A percentile compares a stretch with the other conserved stretches of the same genome.
phyloP scores from a whole-genome alignment of 106 monocot genomes.

The Posidonia australis region DNA sequence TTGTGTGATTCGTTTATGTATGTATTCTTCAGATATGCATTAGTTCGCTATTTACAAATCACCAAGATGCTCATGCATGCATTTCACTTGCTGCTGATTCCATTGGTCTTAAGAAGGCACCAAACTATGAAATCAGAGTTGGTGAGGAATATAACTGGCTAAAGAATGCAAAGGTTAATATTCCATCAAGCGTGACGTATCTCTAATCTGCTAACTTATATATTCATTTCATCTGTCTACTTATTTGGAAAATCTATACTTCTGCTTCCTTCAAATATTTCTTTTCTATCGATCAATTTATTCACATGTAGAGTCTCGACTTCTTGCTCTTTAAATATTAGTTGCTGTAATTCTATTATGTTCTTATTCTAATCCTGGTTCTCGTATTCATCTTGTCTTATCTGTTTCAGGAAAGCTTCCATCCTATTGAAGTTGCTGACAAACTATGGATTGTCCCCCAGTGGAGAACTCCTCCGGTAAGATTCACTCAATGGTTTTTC shows the following conservation, averaged over 20 bases:
- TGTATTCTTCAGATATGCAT: constrained; percentile 41
- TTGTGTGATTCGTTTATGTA: too few species aligned
- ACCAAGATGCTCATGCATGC: constrained; percentile 38
- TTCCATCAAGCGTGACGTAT: not conserved
- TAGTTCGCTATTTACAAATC: constrained; percentile 61
- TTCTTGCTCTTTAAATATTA: not conserved
- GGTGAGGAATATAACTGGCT: constrained; percentile 63
- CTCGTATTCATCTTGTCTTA: too few species aligned
- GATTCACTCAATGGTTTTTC: constrained; percentile 8
- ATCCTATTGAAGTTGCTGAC: constrained; percentile 47
- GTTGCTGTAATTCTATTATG: not conserved
- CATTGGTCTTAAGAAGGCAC: constrained; percentile 41
- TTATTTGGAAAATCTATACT: too few species aligned
- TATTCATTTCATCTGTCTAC: too few species aligned
- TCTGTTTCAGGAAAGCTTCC: constrained; percentile 52
- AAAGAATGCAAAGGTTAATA: constrained; percentile 48
- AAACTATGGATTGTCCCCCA: constrained; percentile 85
- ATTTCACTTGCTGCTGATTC: constrained; percentile 49
- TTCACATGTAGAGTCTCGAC: not conserved
- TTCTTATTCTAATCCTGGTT: not conserved
- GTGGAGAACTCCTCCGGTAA: constrained; percentile 67
- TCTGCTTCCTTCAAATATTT: not conserved
- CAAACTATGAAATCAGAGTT: constrained; percentile 42
- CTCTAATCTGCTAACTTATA: too few species aligned
- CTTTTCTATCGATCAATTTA: not conserved